Percentiles rank a stretch among this genome's conserved stretches.
phyloP scores from a whole-genome alignment of 169 alveolate genomes.

The Plasmodium inui region DNA sequence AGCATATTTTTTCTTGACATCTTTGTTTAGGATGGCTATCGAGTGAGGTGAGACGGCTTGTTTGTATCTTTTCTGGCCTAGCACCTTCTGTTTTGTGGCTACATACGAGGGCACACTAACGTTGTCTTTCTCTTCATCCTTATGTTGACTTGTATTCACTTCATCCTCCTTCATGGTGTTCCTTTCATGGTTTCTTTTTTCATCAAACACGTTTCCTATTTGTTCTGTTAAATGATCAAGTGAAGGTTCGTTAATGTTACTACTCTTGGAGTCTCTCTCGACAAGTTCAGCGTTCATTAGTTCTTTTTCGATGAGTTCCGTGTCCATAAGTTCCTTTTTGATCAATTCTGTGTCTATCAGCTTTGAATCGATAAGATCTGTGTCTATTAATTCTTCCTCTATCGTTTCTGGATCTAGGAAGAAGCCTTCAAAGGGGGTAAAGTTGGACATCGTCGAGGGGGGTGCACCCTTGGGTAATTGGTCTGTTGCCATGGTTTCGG shows the following conservation, averaged over 20 bases:
- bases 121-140: not conserved
- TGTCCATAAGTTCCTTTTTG: conserved; percentile 49
- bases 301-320: conserved; percentile 55
- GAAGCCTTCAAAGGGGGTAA: not conserved
- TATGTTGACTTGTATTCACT: not conserved
- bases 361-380: conserved; percentile 30
- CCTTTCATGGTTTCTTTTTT: conserved; percentile 17
- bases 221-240: conserved; percentile 21
- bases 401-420: conserved; percentile 8
- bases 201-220: not conserved
- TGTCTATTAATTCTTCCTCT: conserved; percentile 17
- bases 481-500: not conserved
- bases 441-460: not conserved
- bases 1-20: not conserved
- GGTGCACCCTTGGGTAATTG: not conserved
- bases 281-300: conserved; percentile 16
- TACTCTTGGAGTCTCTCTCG: conserved; percentile 21
- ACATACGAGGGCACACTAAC: not conserved
- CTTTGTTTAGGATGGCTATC: not conserved
- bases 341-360: conserved; percentile 44
- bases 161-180: not conserved
- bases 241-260: conserved; percentile 7
- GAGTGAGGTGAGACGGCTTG: not conserved
- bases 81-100: not conserved
- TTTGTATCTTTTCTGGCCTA: not conserved